Evolutionary conservation across 768 basidiomycete genomes (phyloP).

Genomic region (Lactarius sp.): DNA sequence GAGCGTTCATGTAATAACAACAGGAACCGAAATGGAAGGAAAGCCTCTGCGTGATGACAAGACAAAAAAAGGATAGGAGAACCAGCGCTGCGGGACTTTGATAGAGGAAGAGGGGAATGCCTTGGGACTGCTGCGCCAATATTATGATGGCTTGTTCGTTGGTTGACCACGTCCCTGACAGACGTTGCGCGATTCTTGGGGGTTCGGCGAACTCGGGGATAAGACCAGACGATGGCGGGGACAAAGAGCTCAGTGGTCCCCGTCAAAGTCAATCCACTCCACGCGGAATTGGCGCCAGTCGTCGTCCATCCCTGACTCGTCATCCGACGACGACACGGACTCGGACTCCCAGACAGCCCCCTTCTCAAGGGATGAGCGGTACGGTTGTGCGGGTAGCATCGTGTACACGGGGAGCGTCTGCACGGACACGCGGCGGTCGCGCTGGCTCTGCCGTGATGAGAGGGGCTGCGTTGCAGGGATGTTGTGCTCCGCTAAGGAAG

Average conservation of each 20-base stretch:
- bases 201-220: background rate
- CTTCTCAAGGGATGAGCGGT: background rate
- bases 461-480: background rate
- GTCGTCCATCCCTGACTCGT: constrained; percentile 6
- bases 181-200: background rate
- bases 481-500: background rate
- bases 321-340: background rate
- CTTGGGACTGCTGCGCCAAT: background rate
- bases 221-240: background rate
- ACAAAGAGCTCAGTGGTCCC: background rate
- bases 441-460: background rate
- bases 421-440: constrained; percentile 1
- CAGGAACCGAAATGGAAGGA: background rate
- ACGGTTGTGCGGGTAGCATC: background rate
- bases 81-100: background rate
- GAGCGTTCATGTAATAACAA: background rate
- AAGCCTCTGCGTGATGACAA: constrained; percentile 5
- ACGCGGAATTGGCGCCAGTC: constrained; percentile 23
- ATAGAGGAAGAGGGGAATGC: background rate
- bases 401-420: background rate
- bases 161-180: background rate
- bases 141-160: background rate
- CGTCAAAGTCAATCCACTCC: constrained; percentile 22
- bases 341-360: constrained; percentile 9
- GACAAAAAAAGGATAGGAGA: background rate